Base-by-base conservation (phyloP, 345 rosid species). In the Euclidium syriacum region DNA sequence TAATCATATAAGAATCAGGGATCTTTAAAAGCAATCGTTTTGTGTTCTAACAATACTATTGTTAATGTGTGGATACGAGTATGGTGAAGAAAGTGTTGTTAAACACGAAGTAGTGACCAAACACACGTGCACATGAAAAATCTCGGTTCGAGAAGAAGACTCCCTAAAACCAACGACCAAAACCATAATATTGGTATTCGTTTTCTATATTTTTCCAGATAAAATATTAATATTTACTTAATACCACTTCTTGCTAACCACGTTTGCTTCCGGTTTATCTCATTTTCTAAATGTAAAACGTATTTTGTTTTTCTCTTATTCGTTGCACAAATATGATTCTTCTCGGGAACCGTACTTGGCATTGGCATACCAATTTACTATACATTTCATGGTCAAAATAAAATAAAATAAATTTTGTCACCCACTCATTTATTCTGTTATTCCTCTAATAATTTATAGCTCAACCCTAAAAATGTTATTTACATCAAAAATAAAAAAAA, bases 81-180 rank as follows among this genome's bases (percentile, higher is more conserved):
- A 35, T 47, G 10, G n/a, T 22, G 52, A 64, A 71, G 54, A 64
- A 64, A 57, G 65, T 50, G 29, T 57, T 71, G 70, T 33, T 71
- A 71, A 64, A 64, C 75, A 71, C 75, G 70, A 71, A 64, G 75
- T 58, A 71, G 75, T 71, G 65, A 64, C 66, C 71, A 64, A 64
- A 71, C 75, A 47, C 70, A 71, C 75, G 75, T 71, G 75, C 75
- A 71, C 71, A 71, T 64, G 75, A 56, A 63, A n/a, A 17, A 50
- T 51, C 75, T 71, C 55, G 65, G 71, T 64, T 71, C 75, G 65
- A 71, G 70, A 64, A 56, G 54, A 56, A 71, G 75, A 64, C 70
- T 71, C 75, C 40, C 60, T 14, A 43, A 69, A 42, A 42, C 73
- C 73, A 68, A 58, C 65, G 73, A 58, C 52, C 64, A 55, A 47